Conservation (phyloP, 2,329 filamentous ascomycete genomes). For the Trichoderma harzianum region DNA sequence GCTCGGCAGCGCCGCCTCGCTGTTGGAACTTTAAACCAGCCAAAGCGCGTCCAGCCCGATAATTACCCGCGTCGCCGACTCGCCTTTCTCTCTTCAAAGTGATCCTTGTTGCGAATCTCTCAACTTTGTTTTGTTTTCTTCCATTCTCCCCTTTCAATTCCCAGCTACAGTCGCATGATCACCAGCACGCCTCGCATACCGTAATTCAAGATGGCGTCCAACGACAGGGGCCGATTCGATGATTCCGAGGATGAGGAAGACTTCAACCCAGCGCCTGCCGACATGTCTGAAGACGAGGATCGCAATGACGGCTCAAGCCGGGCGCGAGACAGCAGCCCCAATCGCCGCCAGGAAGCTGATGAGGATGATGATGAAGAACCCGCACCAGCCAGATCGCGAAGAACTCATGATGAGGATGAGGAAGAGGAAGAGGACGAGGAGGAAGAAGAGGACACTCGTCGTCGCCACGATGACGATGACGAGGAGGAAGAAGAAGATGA, state of each 20-base stretch:
- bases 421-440: constrained; percentile 40
- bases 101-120: not conserved
- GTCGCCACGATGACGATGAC: constrained; percentile 29
- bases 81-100: constrained; percentile 10
- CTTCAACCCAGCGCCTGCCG: constrained; percentile 79
- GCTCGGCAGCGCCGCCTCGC: not conserved
- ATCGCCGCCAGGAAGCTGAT: constrained; percentile 23
- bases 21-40: not conserved
- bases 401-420: constrained; percentile 32
- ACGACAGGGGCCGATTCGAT: constrained; percentile 48
- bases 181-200: constrained; percentile 7
- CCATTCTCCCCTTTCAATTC: not conserved
- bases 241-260: constrained; percentile 77
- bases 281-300: constrained; percentile 63
- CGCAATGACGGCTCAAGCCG: constrained; percentile 31
- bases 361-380: constrained; percentile 30
- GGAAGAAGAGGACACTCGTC: constrained; percentile 30
- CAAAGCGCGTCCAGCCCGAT: constrained; percentile 17
- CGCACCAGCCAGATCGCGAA: constrained; percentile 15
- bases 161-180: constrained; percentile 1
- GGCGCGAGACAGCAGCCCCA: constrained; percentile 39
- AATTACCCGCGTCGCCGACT: constrained; percentile 20
- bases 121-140: not conserved
- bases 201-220: constrained; percentile 44
- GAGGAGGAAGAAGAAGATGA: constrained; percentile 43